Evolutionary conservation across 2,329 filamentous ascomycete genomes (phyloP).

Genomic region (Cladosporium sp.): DNA sequence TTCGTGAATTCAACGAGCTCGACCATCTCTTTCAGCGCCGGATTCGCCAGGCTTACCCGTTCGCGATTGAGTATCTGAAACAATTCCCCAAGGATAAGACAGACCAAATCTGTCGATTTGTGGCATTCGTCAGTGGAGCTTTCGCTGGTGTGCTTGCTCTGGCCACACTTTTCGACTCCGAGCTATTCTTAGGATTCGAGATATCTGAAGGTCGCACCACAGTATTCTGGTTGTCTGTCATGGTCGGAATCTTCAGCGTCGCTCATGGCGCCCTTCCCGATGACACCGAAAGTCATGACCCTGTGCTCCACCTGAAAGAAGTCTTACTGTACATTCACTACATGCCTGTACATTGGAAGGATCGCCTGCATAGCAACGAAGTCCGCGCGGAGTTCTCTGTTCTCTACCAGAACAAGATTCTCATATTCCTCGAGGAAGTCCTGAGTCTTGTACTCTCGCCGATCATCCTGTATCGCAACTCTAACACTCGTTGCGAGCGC

Average conservation of each 20-base stretch:
- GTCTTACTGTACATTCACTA: constrained; percentile 94
- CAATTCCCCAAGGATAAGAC: constrained; percentile 96
- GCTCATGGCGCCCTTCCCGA: constrained; percentile 77
- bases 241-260: constrained; percentile 77
- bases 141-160: constrained; percentile 80
- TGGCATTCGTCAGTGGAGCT: constrained; percentile 83
- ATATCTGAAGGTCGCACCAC: constrained; percentile 83
- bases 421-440: constrained; percentile 90
- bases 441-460: constrained; percentile 89
- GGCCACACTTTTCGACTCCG: constrained; percentile 80
- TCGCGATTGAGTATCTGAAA: constrained; percentile 84
- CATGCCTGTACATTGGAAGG: constrained; percentile 81
- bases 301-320: constrained; percentile 79
- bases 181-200: constrained; percentile 87
- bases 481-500: constrained; percentile 84
- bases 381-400: constrained; percentile 85
- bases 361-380: constrained; percentile 86
- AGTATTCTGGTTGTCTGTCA: constrained; percentile 81
- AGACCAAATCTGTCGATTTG: constrained; percentile 74
- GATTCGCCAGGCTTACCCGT: constrained; percentile 90
- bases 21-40: constrained; percentile 86
- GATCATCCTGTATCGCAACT: constrained; percentile 77
- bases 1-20: constrained; percentile 95
- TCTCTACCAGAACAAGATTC: constrained; percentile 85
- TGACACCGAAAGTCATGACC: constrained; percentile 85